Evolutionary conservation across 2,329 filamentous ascomycete species (phyloP), one percentile per base, ranked within the genome.

Genomic region (Penicillium concentricum): DNA sequence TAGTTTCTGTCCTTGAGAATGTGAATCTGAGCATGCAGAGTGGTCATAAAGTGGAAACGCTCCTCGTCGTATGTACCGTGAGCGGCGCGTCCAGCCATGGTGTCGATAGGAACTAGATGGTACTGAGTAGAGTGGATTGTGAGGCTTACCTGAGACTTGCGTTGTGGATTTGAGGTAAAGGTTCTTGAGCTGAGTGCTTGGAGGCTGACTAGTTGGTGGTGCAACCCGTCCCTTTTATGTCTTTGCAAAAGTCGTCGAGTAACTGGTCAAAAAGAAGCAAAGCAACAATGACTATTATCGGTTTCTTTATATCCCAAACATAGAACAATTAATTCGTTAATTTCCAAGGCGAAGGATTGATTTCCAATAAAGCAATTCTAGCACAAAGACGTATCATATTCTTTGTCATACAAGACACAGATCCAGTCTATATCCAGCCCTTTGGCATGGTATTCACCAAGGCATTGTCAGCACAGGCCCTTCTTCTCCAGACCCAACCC

Each of bases 391-490:
- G 6, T 20, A 8, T 26, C 41, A 12, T 24, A 32, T 46, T 18
- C 28, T 39, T 26, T 24, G 35, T 41, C 16, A 9, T 20, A 24
- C 18, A 8, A 26, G 2, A 22, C 10, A 39, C 9, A 10, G 30
- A 24, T 13, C 16, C 18, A 38, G 22, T 12, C 43, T 41, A 48
- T 32, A 16, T 16, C 20, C 15, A 28, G 5, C 24, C 13, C 12
- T 41, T 26, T 45, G 18, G 42, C 16, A 20, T 30, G 8, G 7
- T 20, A n/a, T 51, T 47, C 66, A 55, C 45, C 67, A 69, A 2
- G 70, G 67, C 66, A 72, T 65, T 26, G 37, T 63, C 30, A 71
- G 32, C 2, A 72, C 63, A 8, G 67, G 32, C 10, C 62, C 64
- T 42, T 70, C 70, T 26, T 66, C 59, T 4, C 65, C 67, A 18